phyloP scores from a whole-genome alignment of 495 filamentous ascomycete genomes.

The Aspergillus bridgeri region DNA sequence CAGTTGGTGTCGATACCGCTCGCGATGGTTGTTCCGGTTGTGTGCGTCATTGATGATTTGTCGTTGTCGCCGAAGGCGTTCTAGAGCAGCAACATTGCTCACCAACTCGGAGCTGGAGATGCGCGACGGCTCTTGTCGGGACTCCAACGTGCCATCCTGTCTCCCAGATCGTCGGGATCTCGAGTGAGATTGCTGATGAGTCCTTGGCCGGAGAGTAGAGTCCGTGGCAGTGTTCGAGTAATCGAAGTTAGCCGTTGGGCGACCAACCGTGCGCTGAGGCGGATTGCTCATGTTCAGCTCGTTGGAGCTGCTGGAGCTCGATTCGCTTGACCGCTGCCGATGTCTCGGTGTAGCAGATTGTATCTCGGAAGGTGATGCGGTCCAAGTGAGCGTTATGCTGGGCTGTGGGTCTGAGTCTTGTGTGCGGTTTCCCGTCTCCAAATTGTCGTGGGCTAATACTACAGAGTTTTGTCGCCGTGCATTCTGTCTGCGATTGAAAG shows the following conservation, averaged over 20 bases:
- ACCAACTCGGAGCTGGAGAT: constrained; percentile 34
- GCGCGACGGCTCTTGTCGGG: constrained; percentile 29
- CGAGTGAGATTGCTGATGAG: constrained; percentile 33
- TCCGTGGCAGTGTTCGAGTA: constrained; percentile 18
- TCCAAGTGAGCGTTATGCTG: constrained; percentile 36
- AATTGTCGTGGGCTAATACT: constrained; percentile 38
- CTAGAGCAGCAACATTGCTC: constrained; percentile 35
- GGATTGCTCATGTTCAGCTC: constrained; percentile 14
- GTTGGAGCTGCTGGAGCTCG: constrained; percentile 18
- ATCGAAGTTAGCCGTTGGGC: constrained; percentile 22
- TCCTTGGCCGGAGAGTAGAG: constrained; percentile 21
- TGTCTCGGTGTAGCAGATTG: constrained; percentile 23
- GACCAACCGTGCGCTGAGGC: constrained; percentile 16
- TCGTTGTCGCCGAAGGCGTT: constrained; percentile 42
- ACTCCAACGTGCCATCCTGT: constrained; percentile 23
- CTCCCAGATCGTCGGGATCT: constrained; percentile 31
- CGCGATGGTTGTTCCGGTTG: constrained; percentile 29
- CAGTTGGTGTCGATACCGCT: constrained; percentile 34
- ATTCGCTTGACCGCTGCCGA: constrained; percentile 15
- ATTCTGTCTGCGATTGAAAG: constrained; percentile 30
- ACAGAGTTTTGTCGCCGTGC: constrained; percentile 46
- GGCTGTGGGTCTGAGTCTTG: constrained; percentile 33
- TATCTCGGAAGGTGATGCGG: constrained; percentile 35
- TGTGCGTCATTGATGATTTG: constrained; percentile 38
- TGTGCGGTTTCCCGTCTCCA: constrained; percentile 18